Evolutionary conservation across 75 land plant genomes (phyloP).

Genomic region (Azolla pinnata): DNA sequence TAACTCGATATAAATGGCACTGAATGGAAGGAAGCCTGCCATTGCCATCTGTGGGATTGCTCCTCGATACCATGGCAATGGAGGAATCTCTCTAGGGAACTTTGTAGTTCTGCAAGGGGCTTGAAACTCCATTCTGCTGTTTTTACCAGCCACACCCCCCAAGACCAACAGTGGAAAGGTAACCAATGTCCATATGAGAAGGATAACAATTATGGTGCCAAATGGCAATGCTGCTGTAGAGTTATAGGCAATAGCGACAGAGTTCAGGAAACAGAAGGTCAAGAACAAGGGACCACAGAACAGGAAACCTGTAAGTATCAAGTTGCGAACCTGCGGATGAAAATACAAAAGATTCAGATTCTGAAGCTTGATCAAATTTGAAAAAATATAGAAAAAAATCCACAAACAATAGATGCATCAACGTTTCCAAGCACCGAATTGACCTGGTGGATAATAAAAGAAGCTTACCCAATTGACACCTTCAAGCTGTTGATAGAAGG

Average conservation of each 20-base stretch:
- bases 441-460: background rate
- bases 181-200: slow-evolving; percentile 63
- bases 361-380: no score
- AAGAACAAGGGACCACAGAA: slow-evolving; percentile 55
- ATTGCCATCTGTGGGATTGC: slow-evolving; percentile 65
- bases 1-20: slow-evolving; percentile 69
- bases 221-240: slow-evolving; percentile 68
- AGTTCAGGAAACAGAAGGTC: slow-evolving; percentile 51
- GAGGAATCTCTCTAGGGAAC: slow-evolving; percentile 66
- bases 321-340: slow-evolving; percentile 26
- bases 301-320: slow-evolving; percentile 50
- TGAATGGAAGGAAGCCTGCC: slow-evolving; percentile 77
- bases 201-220: slow-evolving; percentile 50
- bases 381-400: no score
- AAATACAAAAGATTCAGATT: no score
- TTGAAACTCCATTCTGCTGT: slow-evolving; percentile 59
- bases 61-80: slow-evolving; percentile 58
- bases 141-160: slow-evolving; percentile 71
- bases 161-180: slow-evolving; percentile 63
- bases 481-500: slow-evolving; percentile 36
- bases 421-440: background rate
- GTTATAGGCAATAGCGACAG: slow-evolving; percentile 45
- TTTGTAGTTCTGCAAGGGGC: slow-evolving; percentile 63
- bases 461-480: slow-evolving; percentile 37
- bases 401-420: no score